Evolutionary conservation across 345 rosid species (phyloP).

Genomic region (Leavenworthia alabamica): DNA sequence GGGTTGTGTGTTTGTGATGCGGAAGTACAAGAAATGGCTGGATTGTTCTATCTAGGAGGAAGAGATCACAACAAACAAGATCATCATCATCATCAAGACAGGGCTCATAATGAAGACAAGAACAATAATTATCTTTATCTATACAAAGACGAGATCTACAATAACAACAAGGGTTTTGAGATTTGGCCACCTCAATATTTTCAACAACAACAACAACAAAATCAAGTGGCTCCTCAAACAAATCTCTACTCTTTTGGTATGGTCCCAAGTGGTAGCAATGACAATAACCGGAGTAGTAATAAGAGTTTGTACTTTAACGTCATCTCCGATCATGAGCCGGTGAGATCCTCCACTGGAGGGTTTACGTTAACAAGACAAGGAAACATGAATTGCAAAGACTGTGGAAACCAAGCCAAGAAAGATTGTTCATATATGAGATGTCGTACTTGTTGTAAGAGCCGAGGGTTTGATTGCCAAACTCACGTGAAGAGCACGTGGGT

Average conservation of each 20-base stretch:
- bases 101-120: slow-evolving; percentile 41
- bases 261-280: slow-evolving; percentile 40
- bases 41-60: slow-evolving; percentile 80
- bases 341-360: slow-evolving; percentile 45
- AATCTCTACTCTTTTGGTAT: slow-evolving; percentile 51
- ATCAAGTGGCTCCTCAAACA: slow-evolving; percentile 31
- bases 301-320: slow-evolving; percentile 33
- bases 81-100: slow-evolving; percentile 35
- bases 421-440: slow-evolving; percentile 81
- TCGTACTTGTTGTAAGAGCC: slow-evolving; percentile 97
- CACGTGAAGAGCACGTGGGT: slow-evolving; percentile 99
- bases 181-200: slow-evolving; percentile 77
- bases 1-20: slow-evolving; percentile 25
- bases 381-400: slow-evolving; percentile 87
- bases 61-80: slow-evolving; percentile 40
- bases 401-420: slow-evolving; percentile 97
- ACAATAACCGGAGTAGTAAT: slow-evolving; percentile 21
- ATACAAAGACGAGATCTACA: slow-evolving; percentile 64
- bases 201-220: too few relatives aligned
- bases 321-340: slow-evolving; percentile 43
- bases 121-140: slow-evolving; percentile 55
- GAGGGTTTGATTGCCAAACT: slow-evolving; percentile 87
- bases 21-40: slow-evolving; percentile 68
- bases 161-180: slow-evolving; percentile 62
- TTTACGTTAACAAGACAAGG: slow-evolving; percentile 53